Conservation (phyloP, 768 basidiomycete genomes). For the Mycena vulgaris region DNA sequence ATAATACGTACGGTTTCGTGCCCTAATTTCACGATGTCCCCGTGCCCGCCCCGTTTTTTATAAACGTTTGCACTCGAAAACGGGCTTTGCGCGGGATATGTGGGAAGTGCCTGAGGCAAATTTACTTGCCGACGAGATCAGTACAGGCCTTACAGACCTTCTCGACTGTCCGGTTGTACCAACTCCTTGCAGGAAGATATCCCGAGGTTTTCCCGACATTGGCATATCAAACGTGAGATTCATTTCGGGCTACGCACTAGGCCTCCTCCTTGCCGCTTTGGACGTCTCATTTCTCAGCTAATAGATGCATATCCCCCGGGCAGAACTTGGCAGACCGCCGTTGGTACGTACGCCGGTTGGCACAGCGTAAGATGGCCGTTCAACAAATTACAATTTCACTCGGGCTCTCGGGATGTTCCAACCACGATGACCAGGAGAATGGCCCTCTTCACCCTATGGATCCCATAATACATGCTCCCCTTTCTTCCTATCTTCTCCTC, state of each 20-base stretch:
- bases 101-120: too few species aligned
- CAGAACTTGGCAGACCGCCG: too few species aligned
- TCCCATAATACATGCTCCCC: too few species aligned
- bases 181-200: too few species aligned
- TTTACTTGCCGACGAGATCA: not conserved
- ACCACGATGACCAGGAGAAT: not conserved
- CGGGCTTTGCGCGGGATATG: not conserved
- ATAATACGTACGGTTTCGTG: too few species aligned
- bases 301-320: too few species aligned
- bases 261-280: not conserved
- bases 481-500: not conserved
- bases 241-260: not conserved
- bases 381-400: too few species aligned
- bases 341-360: not conserved
- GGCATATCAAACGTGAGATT: not conserved
- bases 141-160: not conserved
- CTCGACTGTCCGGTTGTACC: too few species aligned
- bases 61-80: too few species aligned
- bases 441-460: not conserved
- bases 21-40: slow-evolving; percentile 16
- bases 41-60: slow-evolving; percentile 3
- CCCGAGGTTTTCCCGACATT: not conserved
- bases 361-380: too few species aligned
- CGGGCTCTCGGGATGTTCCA: not conserved
- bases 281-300: not conserved